Base-by-base conservation (phyloP, 768 basidiomycete species). In the Leccinellum rugosiceps region DNA sequence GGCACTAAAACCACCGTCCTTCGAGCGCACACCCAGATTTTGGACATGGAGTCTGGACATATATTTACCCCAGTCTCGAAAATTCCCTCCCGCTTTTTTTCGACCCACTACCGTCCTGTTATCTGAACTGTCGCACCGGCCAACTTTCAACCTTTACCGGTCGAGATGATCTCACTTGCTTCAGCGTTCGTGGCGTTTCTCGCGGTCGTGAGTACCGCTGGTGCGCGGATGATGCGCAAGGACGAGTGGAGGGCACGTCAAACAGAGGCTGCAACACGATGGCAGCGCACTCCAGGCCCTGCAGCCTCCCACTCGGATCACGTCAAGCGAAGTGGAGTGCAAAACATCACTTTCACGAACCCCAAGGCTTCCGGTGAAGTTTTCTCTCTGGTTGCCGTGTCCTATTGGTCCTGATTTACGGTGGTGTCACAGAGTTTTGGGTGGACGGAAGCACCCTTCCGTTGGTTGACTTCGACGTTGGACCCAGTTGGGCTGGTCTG, bases 401-500 rank as follows among this genome's bases (percentile, higher is more conserved):
- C 45, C 15, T 10, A 7, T 49, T 3, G 17, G 9, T 13, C n/a
- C 5, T 26, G 19, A 47, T 55, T 50, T 13, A 60, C 21, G 43
- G 4, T 31, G 47, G 9, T 23, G 21, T 15, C 21, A 6, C 19
- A 87, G 87, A 86, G 62, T 90, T 88, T 66, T 88, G 76, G 63
- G 88, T 91, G 15, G 75, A 89, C 60, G 88, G 88, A 1, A 77
- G 72, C 44, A 74, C 71, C 32, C 83, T 91, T 45, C 88, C 89
- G 5, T 75, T 84, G 44, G 84, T 90, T 19, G 77, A 85, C 62
- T 90, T 86, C 61, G 87, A 90, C 62, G 76, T 88, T 38, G 89
- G 88, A 3, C 85, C 87, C 3, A 87, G 85, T 60, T 90, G 87
- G 86, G 74, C 87, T 5, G 89, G 89, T 8, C 72, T 91, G 25